Evolutionary conservation across 306 rosid genomes (phyloP), one percentile per base, ranked within the genome.

Genomic region (Calophaca sinica): DNA sequence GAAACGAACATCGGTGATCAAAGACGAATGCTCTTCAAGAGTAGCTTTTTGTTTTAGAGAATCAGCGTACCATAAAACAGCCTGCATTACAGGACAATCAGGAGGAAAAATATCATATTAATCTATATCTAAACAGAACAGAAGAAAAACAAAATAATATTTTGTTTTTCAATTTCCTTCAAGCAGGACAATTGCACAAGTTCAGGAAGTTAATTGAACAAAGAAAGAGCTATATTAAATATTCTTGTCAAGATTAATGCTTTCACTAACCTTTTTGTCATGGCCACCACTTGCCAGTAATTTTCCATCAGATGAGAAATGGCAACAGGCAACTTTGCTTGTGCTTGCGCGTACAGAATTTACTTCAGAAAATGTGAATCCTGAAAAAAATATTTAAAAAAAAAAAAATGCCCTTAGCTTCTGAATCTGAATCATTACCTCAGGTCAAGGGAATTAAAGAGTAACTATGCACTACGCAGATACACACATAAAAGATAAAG

Each of bases 241-340:
- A 42, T 32, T 67, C 44, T 49, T 50, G 20, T 73, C 45, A 48
- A 73, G 63, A 55, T 15, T 54, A 62, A 73, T 48, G 13, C 55
- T 53, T 69, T 36, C 11, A 41, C 89, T 71, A 71, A 89, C 99
- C 93, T 89, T 96, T 82, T 96, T 96, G 81, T 96, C 99, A 74
- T 96, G 99, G 64, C 99, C 98, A 61, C 99, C 99, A 62, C 97
- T 96, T 54, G 97, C 93, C 42, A 96, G 91, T 79, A 96, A 82
- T 81, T 96, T 96, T 61, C 99, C 99, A 84, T 96, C 99, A 4
- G 98, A 89, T 59, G 99, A 96, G 82, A 96, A 96, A 87, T 96
- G 99, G 85, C 99, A 96, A 75, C 92, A 87, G 46, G 78, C 53
- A 71, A 96, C 91, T 90, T 96, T 96, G 79, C 89, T 89, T 33